Conservation (phyloP, 2,329 filamentous ascomycete species). For the Penicillium verrucosum region DNA sequence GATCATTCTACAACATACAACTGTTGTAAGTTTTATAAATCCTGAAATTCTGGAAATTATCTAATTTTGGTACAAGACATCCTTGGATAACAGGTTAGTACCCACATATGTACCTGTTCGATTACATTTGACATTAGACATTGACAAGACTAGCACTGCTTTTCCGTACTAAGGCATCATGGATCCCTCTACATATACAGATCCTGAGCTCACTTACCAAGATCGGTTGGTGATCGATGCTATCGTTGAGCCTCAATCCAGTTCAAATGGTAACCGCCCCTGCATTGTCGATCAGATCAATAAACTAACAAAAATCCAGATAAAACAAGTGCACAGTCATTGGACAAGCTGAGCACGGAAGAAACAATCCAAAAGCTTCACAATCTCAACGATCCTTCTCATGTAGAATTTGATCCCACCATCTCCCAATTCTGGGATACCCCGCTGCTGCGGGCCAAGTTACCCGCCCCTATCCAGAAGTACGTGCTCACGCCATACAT, state of each 20-base stretch:
- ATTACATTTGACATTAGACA: background rate
- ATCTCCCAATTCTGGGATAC: conserved; percentile 54
- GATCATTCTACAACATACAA: background rate
- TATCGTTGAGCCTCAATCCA: conserved; percentile 33
- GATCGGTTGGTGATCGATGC: conserved; percentile 41
- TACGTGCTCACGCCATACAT: conserved; percentile 61
- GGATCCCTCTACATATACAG: conserved; percentile 31
- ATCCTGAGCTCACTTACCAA: conserved; percentile 37
- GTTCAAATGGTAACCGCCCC: conserved; percentile 9
- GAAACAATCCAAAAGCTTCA: conserved; percentile 45
- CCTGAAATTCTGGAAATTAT: background rate
- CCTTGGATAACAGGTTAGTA: background rate
- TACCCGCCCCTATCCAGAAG: conserved; percentile 42
- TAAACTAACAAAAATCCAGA: conserved; percentile 6
- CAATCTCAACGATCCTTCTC: conserved; percentile 49
- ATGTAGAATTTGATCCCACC: conserved; percentile 53
- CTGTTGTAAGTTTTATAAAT: background rate
- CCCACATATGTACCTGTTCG: background rate
- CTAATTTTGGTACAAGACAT: background rate
- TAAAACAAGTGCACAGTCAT: conserved; percentile 10
- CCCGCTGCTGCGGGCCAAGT: conserved; percentile 40
- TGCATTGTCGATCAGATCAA: background rate
- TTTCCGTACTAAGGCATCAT: conserved; percentile 11
- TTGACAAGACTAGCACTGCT: background rate
- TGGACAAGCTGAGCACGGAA: conserved; percentile 14